Evolutionary conservation across 164 flowering plant genomes (phyloP).

Genomic region (Vitis rupestris): DNA sequence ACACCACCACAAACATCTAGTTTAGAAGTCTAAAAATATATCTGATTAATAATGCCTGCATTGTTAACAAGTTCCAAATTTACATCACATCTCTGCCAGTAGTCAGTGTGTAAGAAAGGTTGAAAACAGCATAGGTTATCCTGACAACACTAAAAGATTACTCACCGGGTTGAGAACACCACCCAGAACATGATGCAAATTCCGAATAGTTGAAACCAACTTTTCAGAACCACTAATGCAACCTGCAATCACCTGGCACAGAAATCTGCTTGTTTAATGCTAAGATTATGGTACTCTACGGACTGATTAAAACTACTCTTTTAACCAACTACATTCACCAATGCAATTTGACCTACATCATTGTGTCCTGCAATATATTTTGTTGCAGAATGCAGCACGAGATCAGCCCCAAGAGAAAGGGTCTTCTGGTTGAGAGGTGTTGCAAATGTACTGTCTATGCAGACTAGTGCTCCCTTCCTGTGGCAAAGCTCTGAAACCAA

Average conservation of each 20-base stretch:
- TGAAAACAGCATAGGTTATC: not conserved
- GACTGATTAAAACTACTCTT: not conserved
- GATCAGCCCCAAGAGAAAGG: slow-evolving; percentile 91
- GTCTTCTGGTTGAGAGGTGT: slow-evolving; percentile 96
- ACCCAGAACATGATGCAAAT: slow-evolving; percentile 85
- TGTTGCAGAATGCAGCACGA: slow-evolving; percentile 92
- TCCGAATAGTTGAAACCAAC: slow-evolving; percentile 61
- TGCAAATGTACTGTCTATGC: slow-evolving; percentile 95
- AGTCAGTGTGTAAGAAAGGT: not conserved
- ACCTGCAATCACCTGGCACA: slow-evolving; percentile 83
- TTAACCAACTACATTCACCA: not conserved
- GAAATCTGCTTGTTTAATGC: not conserved
- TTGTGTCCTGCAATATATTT: slow-evolving; percentile 89
- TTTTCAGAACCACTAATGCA: slow-evolving; percentile 81
- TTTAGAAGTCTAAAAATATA: not conserved
- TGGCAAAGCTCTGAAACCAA: slow-evolving; percentile 91
- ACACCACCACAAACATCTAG: not conserved
- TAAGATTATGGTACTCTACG: not conserved
- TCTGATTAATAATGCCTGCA: not conserved
- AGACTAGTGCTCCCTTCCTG: slow-evolving; percentile 76
- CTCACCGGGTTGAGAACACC: slow-evolving; percentile 92
- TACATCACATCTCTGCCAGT: not conserved
- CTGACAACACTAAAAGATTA: not conserved
- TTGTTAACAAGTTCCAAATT: not conserved
- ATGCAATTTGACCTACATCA: slow-evolving; percentile 55